Conservation (phyloP, 106 monocot genomes). For the Triglochin maritima region DNA sequence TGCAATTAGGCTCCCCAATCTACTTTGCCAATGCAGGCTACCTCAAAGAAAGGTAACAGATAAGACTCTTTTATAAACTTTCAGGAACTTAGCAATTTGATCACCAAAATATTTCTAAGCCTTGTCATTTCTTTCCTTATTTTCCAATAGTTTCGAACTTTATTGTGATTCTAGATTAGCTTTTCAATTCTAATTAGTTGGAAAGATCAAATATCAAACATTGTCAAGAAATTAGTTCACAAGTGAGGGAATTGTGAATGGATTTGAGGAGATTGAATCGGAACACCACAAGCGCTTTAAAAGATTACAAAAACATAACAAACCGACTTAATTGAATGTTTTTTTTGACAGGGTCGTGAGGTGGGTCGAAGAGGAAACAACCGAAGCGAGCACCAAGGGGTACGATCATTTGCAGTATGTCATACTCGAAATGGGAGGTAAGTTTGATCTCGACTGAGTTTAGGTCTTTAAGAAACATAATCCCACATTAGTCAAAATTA, state of each 20-base stretch:
- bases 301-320: neutral
- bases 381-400: conserved; percentile 4
- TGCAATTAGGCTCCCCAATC: conserved; percentile 40
- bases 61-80: neutral
- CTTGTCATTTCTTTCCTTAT: neutral
- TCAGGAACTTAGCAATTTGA: neutral
- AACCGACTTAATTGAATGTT: neutral
- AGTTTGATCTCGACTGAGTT: neutral
- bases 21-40: conserved; percentile 43
- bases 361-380: conserved; percentile 33
- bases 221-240: too few relatives aligned
- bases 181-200: too few relatives aligned
- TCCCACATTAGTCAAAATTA: neutral
- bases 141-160: neutral
- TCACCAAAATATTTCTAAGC: neutral
- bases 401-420: conserved; percentile 18
- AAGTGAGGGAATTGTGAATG: too few relatives aligned
- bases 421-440: conserved; percentile 39
- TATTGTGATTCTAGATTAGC: neutral
- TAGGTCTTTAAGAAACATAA: too few relatives aligned
- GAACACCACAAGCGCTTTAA: too few relatives aligned
- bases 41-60: conserved; percentile 41
- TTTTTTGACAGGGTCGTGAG: conserved; percentile 20
- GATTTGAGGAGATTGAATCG: too few relatives aligned
- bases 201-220: too few relatives aligned